phyloP scores from a whole-genome alignment of 1,284 basidiomycete genomes.

The Trichosporon asahii region DNA sequence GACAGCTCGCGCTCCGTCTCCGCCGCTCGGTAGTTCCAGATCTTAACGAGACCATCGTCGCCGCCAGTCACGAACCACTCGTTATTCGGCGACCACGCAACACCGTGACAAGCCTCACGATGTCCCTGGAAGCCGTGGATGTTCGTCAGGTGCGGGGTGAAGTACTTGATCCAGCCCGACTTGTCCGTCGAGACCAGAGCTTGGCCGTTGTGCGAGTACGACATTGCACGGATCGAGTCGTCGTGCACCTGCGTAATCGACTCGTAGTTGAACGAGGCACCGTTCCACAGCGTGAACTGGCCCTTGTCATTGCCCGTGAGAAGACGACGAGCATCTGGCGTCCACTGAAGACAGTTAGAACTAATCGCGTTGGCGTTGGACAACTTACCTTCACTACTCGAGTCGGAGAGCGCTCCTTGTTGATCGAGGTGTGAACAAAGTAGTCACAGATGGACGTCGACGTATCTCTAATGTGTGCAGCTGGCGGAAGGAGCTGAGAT shows the following conservation, averaged over 20 bases:
- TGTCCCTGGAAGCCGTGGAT: conserved; percentile 88
- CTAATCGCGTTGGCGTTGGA: no score
- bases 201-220: conserved; percentile 84
- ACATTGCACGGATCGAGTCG: conserved; percentile 81
- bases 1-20: conserved; percentile 80
- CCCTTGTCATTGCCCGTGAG: conserved; percentile 94
- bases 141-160: conserved; percentile 98
- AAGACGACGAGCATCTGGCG: conserved; percentile 86
- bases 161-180: conserved; percentile 93
- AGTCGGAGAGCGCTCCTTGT: conserved; percentile 96
- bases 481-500: conserved; percentile 80
- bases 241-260: conserved; percentile 98
- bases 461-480: conserved; percentile 81
- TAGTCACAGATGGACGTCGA: conserved; percentile 91
- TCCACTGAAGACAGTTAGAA: conserved; percentile 66
- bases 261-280: conserved; percentile 98
- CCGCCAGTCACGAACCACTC: conserved; percentile 86
- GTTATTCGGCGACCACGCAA: conserved; percentile 90
- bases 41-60: conserved; percentile 87
- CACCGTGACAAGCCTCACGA: conserved; percentile 80
- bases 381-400: conserved; percentile 83
- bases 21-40: conserved; percentile 93
- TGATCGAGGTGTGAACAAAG: conserved; percentile 96
- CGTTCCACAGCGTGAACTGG: conserved; percentile 99
- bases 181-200: conserved; percentile 93